Base-by-base conservation (phyloP, 306 rosid genomes). In the Alnus rubra region DNA sequence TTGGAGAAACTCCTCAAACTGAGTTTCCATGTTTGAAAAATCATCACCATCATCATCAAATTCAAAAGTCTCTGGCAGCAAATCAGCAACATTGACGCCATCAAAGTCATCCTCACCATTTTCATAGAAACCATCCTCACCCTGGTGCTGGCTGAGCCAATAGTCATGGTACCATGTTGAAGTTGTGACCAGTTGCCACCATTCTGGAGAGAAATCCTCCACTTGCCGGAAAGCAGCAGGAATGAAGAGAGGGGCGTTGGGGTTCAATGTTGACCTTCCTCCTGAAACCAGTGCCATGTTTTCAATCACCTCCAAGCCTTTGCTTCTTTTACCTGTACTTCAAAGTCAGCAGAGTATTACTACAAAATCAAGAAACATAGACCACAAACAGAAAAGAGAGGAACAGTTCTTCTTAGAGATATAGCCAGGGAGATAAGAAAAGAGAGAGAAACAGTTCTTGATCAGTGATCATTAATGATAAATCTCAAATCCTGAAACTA, bases 191-290 rank as follows among this genome's bases (percentile, higher is more conserved):
- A 92, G 77, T 73, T 92, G 92, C 96, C 98, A 94, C 98, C 98
- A 92, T 82, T 94, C 96, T 0, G 97, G 94, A 63, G 98, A 92
- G 71, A 94, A 94, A 88, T 94, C 98, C 83, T 94, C 98, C 87
- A 94, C 97, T 81, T 81, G 90, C 53, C 90, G 94, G 12, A 90
- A 88, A 3, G 93, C 96, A 45, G 96, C 89, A 0, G 97, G 98
- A 73, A 94, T 75, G 77, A 86, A 94, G 50, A 89, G 96, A 12
- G 98, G 96, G 16, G 98, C 98, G 53, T 92, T 81, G 1, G 97
- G 98, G 81, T 94, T 94, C 81, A 94, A 81, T 28, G 91, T 70
- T 42, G 97, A 92, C 68, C 92, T 87, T 89, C 89, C 88, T 84
- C 90, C 88, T 11, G 91, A 88, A 28, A 92, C 89, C 77, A 88